Conservation (phyloP, 2,329 filamentous ascomycete species). For the Fusarium subglutinans region DNA sequence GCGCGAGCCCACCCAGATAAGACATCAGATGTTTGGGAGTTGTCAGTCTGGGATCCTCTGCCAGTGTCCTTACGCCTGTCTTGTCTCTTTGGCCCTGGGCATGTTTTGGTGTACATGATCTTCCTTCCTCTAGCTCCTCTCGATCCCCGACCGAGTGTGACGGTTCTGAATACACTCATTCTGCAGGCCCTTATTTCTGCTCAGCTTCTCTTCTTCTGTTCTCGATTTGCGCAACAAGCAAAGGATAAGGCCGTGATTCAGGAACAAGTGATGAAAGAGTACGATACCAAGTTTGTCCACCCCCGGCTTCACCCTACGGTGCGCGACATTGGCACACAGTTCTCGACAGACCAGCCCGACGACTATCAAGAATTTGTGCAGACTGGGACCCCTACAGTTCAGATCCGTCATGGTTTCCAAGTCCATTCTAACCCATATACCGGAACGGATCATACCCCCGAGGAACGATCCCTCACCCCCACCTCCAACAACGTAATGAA, state of each 20-base stretch:
- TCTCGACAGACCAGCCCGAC: conserved; percentile 60
- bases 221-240: conserved; percentile 81
- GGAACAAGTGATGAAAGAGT: conserved; percentile 92
- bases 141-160: conserved; percentile 85
- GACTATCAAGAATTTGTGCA: conserved; percentile 57
- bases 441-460: conserved; percentile 61
- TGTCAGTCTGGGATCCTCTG: conserved; percentile 92
- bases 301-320: conserved; percentile 86
- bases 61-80: conserved; percentile 84
- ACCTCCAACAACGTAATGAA: conserved; percentile 51
- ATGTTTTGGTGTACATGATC: conserved; percentile 89
- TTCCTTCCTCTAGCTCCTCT: conserved; percentile 81
- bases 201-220: conserved; percentile 79
- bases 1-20: conserved; percentile 85
- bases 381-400: conserved; percentile 64
- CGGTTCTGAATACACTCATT: conserved; percentile 83
- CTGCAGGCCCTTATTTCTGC: conserved; percentile 78
- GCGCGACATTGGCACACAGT: conserved; percentile 81
- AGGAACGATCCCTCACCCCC: conserved; percentile 50
- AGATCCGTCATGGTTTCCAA: conserved; percentile 79
- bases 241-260: conserved; percentile 88
- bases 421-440: conserved; percentile 85
- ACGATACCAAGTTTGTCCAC: conserved; percentile 95
- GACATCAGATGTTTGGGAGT: conserved; percentile 90
- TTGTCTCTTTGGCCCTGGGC: conserved; percentile 91